These are phyloP conservation scores for Cercospora sojina DNA, from an alignment of 2,329 filamentous ascomycete genomes.

Conservation along the genomic window DNA sequence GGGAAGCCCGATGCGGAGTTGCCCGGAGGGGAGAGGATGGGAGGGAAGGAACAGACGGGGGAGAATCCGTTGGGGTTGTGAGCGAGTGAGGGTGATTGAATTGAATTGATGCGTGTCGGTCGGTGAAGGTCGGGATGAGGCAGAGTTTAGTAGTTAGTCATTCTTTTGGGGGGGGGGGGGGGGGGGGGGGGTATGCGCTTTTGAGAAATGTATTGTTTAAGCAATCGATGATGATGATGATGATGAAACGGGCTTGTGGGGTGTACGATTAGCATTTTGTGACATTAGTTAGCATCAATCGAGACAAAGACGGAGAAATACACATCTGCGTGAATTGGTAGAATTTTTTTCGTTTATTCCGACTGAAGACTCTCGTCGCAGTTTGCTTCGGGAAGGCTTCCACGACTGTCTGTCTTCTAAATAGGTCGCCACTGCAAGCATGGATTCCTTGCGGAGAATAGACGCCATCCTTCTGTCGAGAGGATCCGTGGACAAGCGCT, in stretches of 20 bases:
- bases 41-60: slow-evolving; percentile 39
- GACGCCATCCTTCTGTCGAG: not conserved
- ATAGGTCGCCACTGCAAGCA: not conserved
- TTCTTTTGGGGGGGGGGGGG: no score
- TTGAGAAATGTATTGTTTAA: no score
- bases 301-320: no score
- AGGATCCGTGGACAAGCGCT: not conserved
- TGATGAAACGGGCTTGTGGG: not conserved
- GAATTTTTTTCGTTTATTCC: no score
- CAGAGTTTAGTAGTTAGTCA: no score
- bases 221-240: no score
- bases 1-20: slow-evolving; percentile 29
- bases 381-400: not conserved
- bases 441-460: not conserved
- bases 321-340: no score
- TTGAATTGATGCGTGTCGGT: no score
- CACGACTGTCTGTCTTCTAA: not conserved
- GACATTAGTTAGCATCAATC: no score
- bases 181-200: no score
- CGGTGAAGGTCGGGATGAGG: no score
- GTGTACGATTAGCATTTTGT: not conserved
- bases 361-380: not conserved
- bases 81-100: not conserved
- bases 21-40: slow-evolving; percentile 36
- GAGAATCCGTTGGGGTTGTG: slow-evolving; percentile 40